Conservation (phyloP, 495 filamentous ascomycete species). For the Xylaria telfairii region DNA sequence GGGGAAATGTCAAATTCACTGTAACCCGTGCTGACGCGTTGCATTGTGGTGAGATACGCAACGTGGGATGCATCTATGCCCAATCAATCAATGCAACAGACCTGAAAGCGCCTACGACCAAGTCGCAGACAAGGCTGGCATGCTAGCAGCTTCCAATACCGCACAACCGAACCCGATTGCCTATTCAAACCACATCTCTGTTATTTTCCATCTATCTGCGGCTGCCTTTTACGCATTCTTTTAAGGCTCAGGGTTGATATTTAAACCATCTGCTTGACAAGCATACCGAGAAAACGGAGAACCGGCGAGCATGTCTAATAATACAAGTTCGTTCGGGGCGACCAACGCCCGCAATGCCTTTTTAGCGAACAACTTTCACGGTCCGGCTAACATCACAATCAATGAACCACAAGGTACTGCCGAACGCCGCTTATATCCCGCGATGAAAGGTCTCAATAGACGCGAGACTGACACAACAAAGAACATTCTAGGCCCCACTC, state of each 20-base stretch:
- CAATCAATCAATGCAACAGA: no score
- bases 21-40: no score
- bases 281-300: no score
- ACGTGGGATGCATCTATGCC: no score
- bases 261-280: neutral
- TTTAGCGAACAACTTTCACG: conserved; percentile 3
- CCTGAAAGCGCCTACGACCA: no score
- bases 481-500: neutral
- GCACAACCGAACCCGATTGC: neutral
- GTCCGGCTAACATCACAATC: neutral
- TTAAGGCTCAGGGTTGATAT: neutral
- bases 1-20: no score
- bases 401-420: neutral
- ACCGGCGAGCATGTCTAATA: neutral
- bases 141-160: neutral
- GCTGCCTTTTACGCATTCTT: neutral
- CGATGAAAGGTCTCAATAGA: neutral
- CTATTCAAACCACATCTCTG: neutral
- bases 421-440: neutral
- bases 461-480: neutral
- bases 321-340: neutral
- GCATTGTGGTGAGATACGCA: no score
- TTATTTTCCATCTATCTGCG: neutral
- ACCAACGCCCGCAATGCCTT: neutral
- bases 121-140: no score